Base-by-base conservation (phyloP, 2,329 filamentous ascomycete genomes). In the Ascochyta koolunga region DNA sequence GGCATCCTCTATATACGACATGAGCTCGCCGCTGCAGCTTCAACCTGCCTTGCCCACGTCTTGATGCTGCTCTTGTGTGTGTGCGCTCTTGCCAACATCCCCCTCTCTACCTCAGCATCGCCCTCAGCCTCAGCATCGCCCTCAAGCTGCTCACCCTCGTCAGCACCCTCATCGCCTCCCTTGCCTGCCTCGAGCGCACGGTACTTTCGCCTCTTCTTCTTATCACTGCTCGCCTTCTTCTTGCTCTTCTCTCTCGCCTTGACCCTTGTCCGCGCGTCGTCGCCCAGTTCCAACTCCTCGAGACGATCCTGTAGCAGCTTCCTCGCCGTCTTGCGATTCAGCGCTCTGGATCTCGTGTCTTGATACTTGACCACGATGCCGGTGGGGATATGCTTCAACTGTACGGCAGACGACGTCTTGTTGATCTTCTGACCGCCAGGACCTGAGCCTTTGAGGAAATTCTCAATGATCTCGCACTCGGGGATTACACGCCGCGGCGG, bases 361-460 rank as follows among this genome's bases (percentile, higher is more conserved):
- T 99, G 95, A 50, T 86, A 93, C 78, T 99, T 99, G 59, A 99
- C 85, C 13, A 98, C 93, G 47, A 97, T 86, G 57, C 93, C 93
- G 0, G 93, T 96, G 5, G 93, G 91, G 15, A 89, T 78, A 75
- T 99, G 95, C 64, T 89, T 95, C 31, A 99, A 82, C 73, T 99
- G 95, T 2, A 97, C 93, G 32, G 93, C 93, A 0, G 91, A 97
- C 61, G 88, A 92, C 22, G 95, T 99, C 85, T 99, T 99, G 78
- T 99, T 99, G 78, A 98, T 98, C 74, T 97, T 97, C 73, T 99
- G 95, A 0, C 95, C 95, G 21, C 95, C 95, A 0, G 95, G 93
- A 1, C 95, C 95, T 64, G 86, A 90, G 66, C 95, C 95, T 73
- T 95, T 96, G 56, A 99, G 82, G 77, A 96, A 98, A 36, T 83